Percentiles rank a stretch among this genome's conserved stretches.
phyloP scores from a whole-genome alignment of 2,329 filamentous ascomycete genomes.

The Penicillium brasilianum region DNA sequence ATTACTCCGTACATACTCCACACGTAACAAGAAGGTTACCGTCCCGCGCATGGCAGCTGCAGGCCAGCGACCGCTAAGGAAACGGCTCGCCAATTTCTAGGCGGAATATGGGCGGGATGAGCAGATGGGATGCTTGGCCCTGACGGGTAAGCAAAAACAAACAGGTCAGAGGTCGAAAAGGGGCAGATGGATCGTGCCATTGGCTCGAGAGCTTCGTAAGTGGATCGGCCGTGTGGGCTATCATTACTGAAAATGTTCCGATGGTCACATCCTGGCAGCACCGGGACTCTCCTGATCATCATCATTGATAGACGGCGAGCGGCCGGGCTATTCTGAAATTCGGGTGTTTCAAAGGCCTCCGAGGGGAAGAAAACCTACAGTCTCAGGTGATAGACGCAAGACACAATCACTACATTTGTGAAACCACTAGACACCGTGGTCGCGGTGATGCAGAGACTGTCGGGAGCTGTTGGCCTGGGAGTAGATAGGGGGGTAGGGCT shows the following conservation, averaged over 20 bases:
- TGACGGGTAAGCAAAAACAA: constrained; percentile 18
- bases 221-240: constrained; percentile 27
- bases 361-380: neutral
- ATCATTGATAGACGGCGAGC: constrained; percentile 11
- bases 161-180: constrained; percentile 18
- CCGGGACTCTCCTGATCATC: constrained; percentile 16
- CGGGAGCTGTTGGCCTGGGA: constrained; percentile 5
- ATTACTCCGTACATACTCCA: neutral
- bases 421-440: neutral
- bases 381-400: neutral
- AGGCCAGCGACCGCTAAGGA: constrained; percentile 12
- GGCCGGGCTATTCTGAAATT: constrained; percentile 3
- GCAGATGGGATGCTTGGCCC: constrained; percentile 15
- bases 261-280: constrained; percentile 19
- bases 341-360: neutral
- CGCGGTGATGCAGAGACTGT: constrained; percentile 1
- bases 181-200: constrained; percentile 20
- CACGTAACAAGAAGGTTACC: neutral
- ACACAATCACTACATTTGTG: neutral
- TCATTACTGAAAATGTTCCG: constrained; percentile 33
- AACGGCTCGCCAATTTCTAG: neutral
- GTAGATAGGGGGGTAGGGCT: constrained; percentile 23
- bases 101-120: constrained; percentile 21
- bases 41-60: constrained; percentile 23
- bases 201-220: constrained; percentile 11